Conservation (phyloP, 768 basidiomycete genomes). For the Rossbeevera mucosa region DNA sequence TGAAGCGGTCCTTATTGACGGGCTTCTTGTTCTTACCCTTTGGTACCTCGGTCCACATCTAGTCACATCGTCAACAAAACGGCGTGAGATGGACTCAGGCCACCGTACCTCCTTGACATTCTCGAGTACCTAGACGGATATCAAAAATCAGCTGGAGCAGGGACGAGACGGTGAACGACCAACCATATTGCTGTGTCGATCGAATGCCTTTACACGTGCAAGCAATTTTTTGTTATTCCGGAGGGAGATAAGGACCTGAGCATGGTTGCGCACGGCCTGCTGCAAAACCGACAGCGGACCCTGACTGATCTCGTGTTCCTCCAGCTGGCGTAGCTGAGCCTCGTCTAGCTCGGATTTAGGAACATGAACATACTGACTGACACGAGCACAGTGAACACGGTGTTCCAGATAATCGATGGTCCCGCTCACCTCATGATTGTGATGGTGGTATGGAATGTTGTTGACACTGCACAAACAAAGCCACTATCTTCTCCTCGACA, state of each 20-base stretch:
- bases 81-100: background rate
- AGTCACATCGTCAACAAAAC: conserved; percentile 12
- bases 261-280: conserved; percentile 95
- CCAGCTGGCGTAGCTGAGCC: conserved; percentile 89
- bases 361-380: conserved; percentile 93
- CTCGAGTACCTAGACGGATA: conserved; percentile 72
- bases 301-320: conserved; percentile 98
- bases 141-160: conserved; percentile 6
- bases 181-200: conserved; percentile 98
- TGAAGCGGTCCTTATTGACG: conserved; percentile 98
- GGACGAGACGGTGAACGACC: conserved; percentile 22
- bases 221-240: conserved; percentile 98
- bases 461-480: conserved; percentile 32
- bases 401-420: background rate
- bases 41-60: conserved; percentile 99
- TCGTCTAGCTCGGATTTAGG: conserved; percentile 98
- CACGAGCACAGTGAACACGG: conserved; percentile 4
- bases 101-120: conserved; percentile 89
- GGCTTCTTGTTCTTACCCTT: conserved; percentile 99
- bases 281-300: conserved; percentile 95
- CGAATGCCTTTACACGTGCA: conserved; percentile 96
- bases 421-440: conserved; percentile 32
- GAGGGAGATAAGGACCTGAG: conserved; percentile 94
- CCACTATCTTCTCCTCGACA: background rate
- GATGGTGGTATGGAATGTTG: conserved; percentile 15